These are phyloP conservation scores for Termitomyces sp. DNA, from an alignment of 1,284 basidiomycete genomes.

Conservation along the genomic window DNA sequence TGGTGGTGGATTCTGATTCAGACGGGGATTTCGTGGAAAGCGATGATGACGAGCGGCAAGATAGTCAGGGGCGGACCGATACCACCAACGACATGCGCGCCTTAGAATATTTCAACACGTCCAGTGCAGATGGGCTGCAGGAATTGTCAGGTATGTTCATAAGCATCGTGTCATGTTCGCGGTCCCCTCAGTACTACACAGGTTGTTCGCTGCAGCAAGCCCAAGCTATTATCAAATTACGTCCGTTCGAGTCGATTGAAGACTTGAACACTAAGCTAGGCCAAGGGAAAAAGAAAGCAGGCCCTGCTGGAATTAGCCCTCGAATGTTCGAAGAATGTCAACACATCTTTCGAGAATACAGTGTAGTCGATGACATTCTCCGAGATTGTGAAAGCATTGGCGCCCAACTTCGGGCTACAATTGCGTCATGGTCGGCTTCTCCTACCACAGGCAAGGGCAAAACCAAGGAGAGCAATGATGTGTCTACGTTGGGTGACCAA, in stretches of 20 bases:
- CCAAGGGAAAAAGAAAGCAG: slow-evolving; percentile 79
- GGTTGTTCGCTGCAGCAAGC: slow-evolving; percentile 86
- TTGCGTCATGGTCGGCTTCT: slow-evolving; percentile 71
- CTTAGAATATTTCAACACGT: slow-evolving; percentile 84
- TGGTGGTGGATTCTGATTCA: slow-evolving; percentile 65
- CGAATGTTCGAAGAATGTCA: slow-evolving; percentile 89
- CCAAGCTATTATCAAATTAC: slow-evolving; percentile 68
- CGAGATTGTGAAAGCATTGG: slow-evolving; percentile 88
- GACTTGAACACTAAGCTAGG: slow-evolving; percentile 77
- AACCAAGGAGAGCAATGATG: slow-evolving; percentile 29
- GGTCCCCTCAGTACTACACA: slow-evolving; percentile 28
- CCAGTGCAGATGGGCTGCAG: slow-evolving; percentile 69
- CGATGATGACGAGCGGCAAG: slow-evolving; percentile 31
- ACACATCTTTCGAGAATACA: slow-evolving; percentile 86
- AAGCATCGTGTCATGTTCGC: background rate
- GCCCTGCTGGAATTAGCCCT: slow-evolving; percentile 78
- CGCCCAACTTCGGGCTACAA: slow-evolving; percentile 56
- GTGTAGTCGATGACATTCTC: slow-evolving; percentile 86
- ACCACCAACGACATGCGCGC: slow-evolving; percentile 44
- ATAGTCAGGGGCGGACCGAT: slow-evolving; percentile 23
- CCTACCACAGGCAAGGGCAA: slow-evolving; percentile 36
- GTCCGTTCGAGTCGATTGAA: slow-evolving; percentile 78
- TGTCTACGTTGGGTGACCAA: slow-evolving; percentile 30
- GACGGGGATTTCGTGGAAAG: slow-evolving; percentile 44
- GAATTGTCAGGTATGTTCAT: slow-evolving; percentile 77